phyloP scores from a whole-genome alignment of 2,329 filamentous ascomycete genomes.

The Cladosporium oxysporum region DNA sequence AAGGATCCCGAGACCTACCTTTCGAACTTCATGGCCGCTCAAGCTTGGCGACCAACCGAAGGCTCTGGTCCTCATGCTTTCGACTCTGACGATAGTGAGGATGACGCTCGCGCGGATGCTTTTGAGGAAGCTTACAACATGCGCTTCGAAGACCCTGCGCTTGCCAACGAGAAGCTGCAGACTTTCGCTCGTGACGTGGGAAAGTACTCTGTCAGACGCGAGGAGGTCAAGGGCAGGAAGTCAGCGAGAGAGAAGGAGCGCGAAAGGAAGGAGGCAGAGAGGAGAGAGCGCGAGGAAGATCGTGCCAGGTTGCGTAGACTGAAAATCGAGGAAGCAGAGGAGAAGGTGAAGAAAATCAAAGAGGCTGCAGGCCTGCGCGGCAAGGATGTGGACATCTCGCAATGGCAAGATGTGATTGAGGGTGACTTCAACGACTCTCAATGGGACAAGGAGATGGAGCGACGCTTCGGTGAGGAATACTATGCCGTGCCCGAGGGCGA shows the following conservation, averaged over 20 bases:
- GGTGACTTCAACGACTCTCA: slow-evolving; percentile 84
- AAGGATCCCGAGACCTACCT: slow-evolving; percentile 89
- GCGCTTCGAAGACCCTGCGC: slow-evolving; percentile 88
- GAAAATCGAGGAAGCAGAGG: slow-evolving; percentile 86
- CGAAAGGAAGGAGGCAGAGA: slow-evolving; percentile 75
- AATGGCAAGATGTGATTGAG: slow-evolving; percentile 83
- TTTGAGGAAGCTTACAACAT: slow-evolving; percentile 95
- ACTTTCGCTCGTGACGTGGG: slow-evolving; percentile 88
- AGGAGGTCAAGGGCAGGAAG: slow-evolving; percentile 80
- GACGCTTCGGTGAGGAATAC: slow-evolving; percentile 86
- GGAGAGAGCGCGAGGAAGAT: slow-evolving; percentile 73
- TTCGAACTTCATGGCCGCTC: slow-evolving; percentile 91
- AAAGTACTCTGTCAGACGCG: slow-evolving; percentile 80
- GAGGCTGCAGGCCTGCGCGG: slow-evolving; percentile 78
- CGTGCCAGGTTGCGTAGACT: slow-evolving; percentile 81
- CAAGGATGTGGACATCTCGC: slow-evolving; percentile 64
- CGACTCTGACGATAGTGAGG: slow-evolving; percentile 85
- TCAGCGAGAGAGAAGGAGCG: slow-evolving; percentile 77
- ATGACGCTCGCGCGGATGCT: slow-evolving; percentile 73
- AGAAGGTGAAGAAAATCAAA: slow-evolving; percentile 84
- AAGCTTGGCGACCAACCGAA: slow-evolving; percentile 79
- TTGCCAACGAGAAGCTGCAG: slow-evolving; percentile 82
- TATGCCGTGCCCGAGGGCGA: slow-evolving; percentile 67
- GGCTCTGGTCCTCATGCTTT: slow-evolving; percentile 73
- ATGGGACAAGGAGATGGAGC: slow-evolving; percentile 90